Percentiles rank a stretch among this genome's conserved stretches.
phyloP scores from a whole-genome alignment of 768 basidiomycete genomes.

The Termitomyces eurrhizus region DNA sequence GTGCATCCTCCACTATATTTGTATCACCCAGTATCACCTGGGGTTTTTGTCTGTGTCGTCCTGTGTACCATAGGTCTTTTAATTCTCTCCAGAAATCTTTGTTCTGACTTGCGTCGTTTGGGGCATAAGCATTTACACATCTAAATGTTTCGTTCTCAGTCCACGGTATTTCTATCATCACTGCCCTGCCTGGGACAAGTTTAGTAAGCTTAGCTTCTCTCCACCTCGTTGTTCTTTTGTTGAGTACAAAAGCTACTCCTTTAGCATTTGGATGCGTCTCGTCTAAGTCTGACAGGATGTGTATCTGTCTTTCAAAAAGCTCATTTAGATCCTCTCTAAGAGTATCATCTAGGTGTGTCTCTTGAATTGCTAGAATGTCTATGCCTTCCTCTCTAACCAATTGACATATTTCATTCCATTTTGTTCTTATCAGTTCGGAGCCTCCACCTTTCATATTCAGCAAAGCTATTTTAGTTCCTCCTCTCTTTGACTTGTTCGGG shows the following conservation, averaged over 20 bases:
- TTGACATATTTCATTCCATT: background rate
- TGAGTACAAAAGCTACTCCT: constrained; percentile 23
- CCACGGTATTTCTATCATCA: constrained; percentile 13
- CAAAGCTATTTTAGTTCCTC: no score
- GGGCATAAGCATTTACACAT: background rate
- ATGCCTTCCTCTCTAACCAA: constrained; percentile 22
- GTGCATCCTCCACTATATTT: no score
- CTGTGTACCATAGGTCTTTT: no score
- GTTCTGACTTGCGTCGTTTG: background rate
- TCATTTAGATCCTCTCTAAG: background rate
- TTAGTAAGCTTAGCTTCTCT: constrained; percentile 7
- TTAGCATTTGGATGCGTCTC: no score
- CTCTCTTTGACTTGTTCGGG: no score
- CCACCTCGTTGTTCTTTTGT: constrained; percentile 22
- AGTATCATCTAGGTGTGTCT: constrained; percentile 26
- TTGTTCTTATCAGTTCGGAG: no score
- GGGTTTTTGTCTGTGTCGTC: no score
- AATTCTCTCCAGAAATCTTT: background rate
- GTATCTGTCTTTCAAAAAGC: no score
- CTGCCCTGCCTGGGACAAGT: constrained; percentile 25
- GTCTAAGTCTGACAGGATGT: no score
- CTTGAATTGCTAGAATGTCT: constrained; percentile 25
- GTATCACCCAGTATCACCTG: no score
- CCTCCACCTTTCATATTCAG: no score
- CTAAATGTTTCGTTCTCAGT: background rate